A percentile compares a stretch with the other conserved stretches of the same genome.
phyloP scores from a whole-genome alignment of 805 yeast species.

The Peterozyma xylosa region DNA sequence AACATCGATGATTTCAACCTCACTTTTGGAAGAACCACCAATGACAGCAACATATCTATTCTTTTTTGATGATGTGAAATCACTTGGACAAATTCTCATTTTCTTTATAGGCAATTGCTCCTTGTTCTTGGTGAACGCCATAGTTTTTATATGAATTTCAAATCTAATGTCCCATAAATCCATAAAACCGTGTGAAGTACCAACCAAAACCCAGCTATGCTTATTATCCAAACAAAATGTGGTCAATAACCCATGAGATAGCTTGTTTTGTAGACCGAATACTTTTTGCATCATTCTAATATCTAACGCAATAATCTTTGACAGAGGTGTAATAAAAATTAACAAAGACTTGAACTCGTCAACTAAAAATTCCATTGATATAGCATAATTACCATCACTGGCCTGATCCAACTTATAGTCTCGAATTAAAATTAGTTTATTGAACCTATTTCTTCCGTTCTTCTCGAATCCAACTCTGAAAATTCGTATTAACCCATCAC shows the following conservation, averaged over 20 bases:
- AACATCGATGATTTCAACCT: slow-evolving; percentile 70
- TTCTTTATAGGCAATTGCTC: slow-evolving; percentile 40
- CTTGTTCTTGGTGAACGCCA: slow-evolving; percentile 38
- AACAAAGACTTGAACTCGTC: slow-evolving; percentile 34
- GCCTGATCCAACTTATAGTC: slow-evolving; percentile 26
- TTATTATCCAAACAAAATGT: slow-evolving; percentile 49
- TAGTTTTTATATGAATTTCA: slow-evolving; percentile 47
- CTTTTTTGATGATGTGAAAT: slow-evolving; percentile 22
- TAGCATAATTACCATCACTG: slow-evolving; percentile 33
- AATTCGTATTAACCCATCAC: slow-evolving; percentile 36
- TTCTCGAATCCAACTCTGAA: slow-evolving; percentile 28
- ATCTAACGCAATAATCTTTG: slow-evolving; percentile 47
- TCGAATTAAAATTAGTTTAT: slow-evolving; percentile 25
- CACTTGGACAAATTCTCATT: slow-evolving; percentile 35
- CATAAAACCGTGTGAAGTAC: slow-evolving; percentile 68
- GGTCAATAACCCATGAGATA: slow-evolving; percentile 58
- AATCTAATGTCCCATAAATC: slow-evolving; percentile 81
- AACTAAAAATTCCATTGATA: slow-evolving; percentile 32
- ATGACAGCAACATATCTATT: slow-evolving; percentile 44
- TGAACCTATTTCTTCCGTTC: slow-evolving; percentile 13
- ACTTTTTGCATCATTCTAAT: slow-evolving; percentile 44
- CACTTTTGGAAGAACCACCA: slow-evolving; percentile 59
- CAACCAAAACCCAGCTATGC: slow-evolving; percentile 58
- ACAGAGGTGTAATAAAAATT: slow-evolving; percentile 43
- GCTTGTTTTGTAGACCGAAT: slow-evolving; percentile 41